Evolutionary conservation across 2,329 filamentous ascomycete species (phyloP).

Genomic region (Diplodia mutila): DNA sequence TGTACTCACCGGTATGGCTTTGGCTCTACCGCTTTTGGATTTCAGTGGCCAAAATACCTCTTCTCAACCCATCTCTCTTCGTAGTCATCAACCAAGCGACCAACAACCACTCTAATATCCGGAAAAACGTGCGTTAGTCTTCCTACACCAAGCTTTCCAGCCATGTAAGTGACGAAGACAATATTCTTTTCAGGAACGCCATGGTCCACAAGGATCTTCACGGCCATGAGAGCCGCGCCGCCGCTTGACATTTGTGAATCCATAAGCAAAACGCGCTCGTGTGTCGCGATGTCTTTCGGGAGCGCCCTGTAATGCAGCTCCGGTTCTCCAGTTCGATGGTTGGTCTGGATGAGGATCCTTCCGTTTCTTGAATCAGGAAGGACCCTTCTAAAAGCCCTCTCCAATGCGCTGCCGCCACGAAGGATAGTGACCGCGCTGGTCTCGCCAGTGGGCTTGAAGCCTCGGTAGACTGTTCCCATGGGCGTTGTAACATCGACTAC

Average conservation of each 20-base stretch:
- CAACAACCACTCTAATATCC: constrained; percentile 82
- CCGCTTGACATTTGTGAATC: constrained; percentile 96
- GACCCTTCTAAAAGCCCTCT: constrained; percentile 84
- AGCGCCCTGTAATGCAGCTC: constrained; percentile 89
- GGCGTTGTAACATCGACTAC: constrained; percentile 71
- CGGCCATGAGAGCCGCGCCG: constrained; percentile 86
- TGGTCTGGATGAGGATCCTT: constrained; percentile 87
- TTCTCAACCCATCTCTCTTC: constrained; percentile 90
- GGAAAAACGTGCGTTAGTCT: constrained; percentile 88
- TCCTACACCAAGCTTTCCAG: constrained; percentile 81
- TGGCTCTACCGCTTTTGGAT: neutral
- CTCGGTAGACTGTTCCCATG: constrained; percentile 68
- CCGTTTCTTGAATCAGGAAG: constrained; percentile 92
- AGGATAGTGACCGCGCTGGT: constrained; percentile 82
- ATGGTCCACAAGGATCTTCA: constrained; percentile 93
- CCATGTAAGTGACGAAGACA: constrained; percentile 90
- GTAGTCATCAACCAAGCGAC: constrained; percentile 76
- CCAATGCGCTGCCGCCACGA: constrained; percentile 84
- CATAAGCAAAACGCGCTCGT: constrained; percentile 82
- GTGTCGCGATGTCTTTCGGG: constrained; percentile 68
- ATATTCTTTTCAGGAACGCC: constrained; percentile 84
- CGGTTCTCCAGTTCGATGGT: constrained; percentile 71
- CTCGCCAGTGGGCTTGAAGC: constrained; percentile 71
- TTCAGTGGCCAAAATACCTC: constrained; percentile 83
- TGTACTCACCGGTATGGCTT: neutral